Base-by-base conservation (phyloP, 23 red algal genomes). In the Cyanidiococcus yangmingshanensis region DNA sequence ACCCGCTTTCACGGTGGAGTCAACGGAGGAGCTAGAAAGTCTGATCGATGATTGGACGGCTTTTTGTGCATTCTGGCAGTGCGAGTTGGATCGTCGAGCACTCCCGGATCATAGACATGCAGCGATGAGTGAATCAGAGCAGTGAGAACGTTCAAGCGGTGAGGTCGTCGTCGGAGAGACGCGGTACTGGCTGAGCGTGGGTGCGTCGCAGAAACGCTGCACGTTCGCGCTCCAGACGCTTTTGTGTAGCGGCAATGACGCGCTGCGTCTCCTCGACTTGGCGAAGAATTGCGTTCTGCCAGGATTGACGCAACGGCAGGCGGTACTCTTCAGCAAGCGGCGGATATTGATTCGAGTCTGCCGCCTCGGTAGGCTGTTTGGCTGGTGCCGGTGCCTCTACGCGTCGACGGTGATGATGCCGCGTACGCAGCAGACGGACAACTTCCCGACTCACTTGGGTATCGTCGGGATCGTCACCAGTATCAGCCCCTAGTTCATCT, bases 211-310 rank as follows among this genome's bases (percentile, higher is more conserved):
- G 63, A 35, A 71, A 71, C 12, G 21, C 63, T 12, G 32, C 63
- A 29, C 63, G 63, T 29, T 71, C 63, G n/a, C 32, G 21, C 63
- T 71, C 63, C 32, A 71, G 63, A 29, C 63, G 63, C 63, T 71
- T 71, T 29, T 71, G 63, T 12, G 63, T 71, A 29, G 63, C 63
- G 12, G 63, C 63, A 3, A 71, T 71, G 7, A 71, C 63, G 63
- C 63, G 63, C 63, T 71, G 63, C 27, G 63, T 71, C 63, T 71
- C 63, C 27, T 71, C 63, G 3, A 71, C 63, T 30, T 71, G 63
- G 7, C 63, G 63, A 12, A 71, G 63, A 3, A 71, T 71, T 7
- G 63, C 63, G n/a, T 71, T 29, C 32, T 71, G 63, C 63, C 63
- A 71, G 12, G 63, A 3, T 29, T 71, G 63, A 3, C 27, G 7